phyloP scores from a whole-genome alignment of 352 stramenopile species.

The Aphanomyces invadans region DNA sequence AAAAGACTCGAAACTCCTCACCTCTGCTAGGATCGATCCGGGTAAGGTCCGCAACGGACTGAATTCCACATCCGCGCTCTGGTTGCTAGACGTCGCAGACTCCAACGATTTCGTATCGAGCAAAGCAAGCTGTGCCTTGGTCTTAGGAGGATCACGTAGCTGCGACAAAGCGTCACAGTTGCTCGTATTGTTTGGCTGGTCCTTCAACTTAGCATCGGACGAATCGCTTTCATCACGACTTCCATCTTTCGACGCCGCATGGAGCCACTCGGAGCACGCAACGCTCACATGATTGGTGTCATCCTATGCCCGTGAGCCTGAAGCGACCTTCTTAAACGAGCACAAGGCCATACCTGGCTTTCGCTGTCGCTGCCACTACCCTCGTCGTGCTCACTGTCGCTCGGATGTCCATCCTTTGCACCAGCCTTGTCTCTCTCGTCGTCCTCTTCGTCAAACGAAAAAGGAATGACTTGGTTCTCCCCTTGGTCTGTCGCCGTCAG shows the following conservation, averaged over 20 bases:
- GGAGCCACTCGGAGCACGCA: conserved; percentile 23
- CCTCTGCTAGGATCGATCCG: neutral
- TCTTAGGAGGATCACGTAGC: neutral
- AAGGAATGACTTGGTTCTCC: conserved; percentile 59
- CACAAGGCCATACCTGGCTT: too few species aligned
- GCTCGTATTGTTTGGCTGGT: neutral
- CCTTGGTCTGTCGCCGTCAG: conserved; percentile 25
- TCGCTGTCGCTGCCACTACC: conserved; percentile 1
- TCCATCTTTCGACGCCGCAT: conserved; percentile 12
- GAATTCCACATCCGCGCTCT: conserved; percentile 3
- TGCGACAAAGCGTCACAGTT: neutral
- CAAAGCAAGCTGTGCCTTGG: neutral
- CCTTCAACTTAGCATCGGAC: neutral
- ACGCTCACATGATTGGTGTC: conserved; percentile 22
- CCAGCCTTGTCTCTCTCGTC: conserved; percentile 29
- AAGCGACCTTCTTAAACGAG: too few species aligned
- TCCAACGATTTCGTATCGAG: neutral
- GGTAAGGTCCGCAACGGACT: neutral
- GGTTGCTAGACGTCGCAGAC: neutral
- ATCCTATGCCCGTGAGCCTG: neutral
- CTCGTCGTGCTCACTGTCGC: conserved; percentile 24
- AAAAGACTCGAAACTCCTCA: too few species aligned
- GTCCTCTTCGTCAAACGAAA: conserved; percentile 31
- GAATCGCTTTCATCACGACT: neutral
- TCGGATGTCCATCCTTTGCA: conserved; percentile 30